These are phyloP conservation scores for Xylariomycetidae sp. DNA, from an alignment of 2,329 filamentous ascomycete species.

Conservation along the genomic window DNA sequence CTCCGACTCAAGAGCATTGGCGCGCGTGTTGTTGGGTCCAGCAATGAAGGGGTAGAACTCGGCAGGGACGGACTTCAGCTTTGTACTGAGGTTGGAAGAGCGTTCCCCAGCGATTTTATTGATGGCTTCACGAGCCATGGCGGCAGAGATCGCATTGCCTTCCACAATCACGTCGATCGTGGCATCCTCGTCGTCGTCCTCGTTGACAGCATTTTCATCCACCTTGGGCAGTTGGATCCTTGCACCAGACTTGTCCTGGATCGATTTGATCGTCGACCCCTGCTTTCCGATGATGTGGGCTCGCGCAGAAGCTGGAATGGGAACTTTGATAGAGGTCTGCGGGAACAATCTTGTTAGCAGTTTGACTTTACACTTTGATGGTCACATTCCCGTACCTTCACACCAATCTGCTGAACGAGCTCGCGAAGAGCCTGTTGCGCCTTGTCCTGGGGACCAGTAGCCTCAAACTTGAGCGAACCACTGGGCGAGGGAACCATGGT, in stretches of 20 bases:
- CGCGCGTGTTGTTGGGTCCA: constrained; percentile 63
- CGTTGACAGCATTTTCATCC: constrained; percentile 52
- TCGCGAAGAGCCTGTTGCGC: constrained; percentile 87
- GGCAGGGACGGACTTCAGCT: constrained; percentile 75
- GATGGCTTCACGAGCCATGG: constrained; percentile 77
- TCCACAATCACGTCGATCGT: constrained; percentile 84
- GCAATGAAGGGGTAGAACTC: constrained; percentile 96
- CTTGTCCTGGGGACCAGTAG: constrained; percentile 74
- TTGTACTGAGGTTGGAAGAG: constrained; percentile 73
- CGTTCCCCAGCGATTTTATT: constrained; percentile 83
- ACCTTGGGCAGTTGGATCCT: constrained; percentile 82
- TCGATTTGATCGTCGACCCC: constrained; percentile 81
- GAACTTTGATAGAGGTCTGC: constrained; percentile 60
- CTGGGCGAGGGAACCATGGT: constrained; percentile 68
- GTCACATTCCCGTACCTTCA: constrained; percentile 71
- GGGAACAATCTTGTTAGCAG: constrained; percentile 2
- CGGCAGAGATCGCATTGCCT: constrained; percentile 83
- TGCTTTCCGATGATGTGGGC: constrained; percentile 90
- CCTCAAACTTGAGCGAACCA: constrained; percentile 74
- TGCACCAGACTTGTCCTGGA: constrained; percentile 85
- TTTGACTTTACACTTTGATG: neutral
- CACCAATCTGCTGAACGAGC: constrained; percentile 79
- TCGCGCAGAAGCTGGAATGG: constrained; percentile 76
- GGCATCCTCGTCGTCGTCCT: constrained; percentile 72
- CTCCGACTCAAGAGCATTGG: constrained; percentile 63